phyloP scores from a whole-genome alignment of 192 early-diverging fungal species.

The Coemansia sp. region DNA sequence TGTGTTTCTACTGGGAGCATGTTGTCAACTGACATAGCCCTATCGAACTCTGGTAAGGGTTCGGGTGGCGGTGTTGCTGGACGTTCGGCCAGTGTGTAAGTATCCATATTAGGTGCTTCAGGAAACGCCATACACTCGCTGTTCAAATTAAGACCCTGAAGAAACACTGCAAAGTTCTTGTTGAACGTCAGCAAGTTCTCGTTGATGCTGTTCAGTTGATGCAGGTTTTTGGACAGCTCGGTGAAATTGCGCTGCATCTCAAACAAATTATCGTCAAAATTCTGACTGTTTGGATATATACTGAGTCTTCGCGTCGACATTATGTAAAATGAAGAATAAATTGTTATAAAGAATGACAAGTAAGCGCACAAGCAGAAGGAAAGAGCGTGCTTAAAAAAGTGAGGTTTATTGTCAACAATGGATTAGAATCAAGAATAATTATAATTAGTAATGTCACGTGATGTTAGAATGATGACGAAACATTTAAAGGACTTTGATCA shows the following conservation, averaged over 20 bases:
- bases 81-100: conserved; percentile 29
- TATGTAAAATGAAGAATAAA: conserved; percentile 4
- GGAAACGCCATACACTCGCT: conserved; percentile 46
- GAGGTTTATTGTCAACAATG: too few relatives aligned
- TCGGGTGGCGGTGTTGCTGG: conserved; percentile 25
- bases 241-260: conserved; percentile 46
- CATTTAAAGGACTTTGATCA: background rate
- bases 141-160: conserved; percentile 45
- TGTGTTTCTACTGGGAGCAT: background rate
- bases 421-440: too few relatives aligned
- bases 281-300: conserved; percentile 49
- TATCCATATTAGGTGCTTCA: conserved; percentile 37
- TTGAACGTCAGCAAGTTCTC: conserved; percentile 43
- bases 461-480: too few relatives aligned
- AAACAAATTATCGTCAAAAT: conserved; percentile 42
- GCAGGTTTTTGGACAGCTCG: conserved; percentile 29
- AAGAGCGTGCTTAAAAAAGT: too few relatives aligned
- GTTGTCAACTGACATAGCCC: background rate
- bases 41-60: background rate
- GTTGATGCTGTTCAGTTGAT: conserved; percentile 43
- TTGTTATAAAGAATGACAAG: background rate
- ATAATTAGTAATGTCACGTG: too few relatives aligned
- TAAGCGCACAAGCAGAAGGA: too few relatives aligned
- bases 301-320: conserved; percentile 46
- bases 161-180: conserved; percentile 44